A percentile compares a stretch with the other conserved stretches of the same genome.
phyloP scores from a whole-genome alignment of 2,329 filamentous ascomycete genomes.

The Penicillium psychrosexuale region DNA sequence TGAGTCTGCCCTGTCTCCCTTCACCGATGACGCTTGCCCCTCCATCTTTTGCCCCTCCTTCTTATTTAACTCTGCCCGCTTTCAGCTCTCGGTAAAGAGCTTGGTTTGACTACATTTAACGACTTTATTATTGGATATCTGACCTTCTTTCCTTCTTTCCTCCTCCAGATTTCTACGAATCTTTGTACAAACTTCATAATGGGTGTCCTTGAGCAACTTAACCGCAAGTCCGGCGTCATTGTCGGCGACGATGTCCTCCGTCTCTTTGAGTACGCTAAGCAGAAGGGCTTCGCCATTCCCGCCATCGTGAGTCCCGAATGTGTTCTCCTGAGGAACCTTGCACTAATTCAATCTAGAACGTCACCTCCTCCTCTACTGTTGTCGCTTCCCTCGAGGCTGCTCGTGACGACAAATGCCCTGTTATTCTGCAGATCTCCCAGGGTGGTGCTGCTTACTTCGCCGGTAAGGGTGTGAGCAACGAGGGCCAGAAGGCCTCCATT shows the following conservation, averaged over 20 bases:
- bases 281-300: conserved; percentile 84
- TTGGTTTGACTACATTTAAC: conserved; percentile 3
- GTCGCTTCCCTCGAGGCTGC: conserved; percentile 91
- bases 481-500: conserved; percentile 82
- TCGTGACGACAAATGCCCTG: conserved; percentile 82
- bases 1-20: conserved; percentile 27
- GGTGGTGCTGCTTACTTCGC: conserved; percentile 92
- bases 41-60: conserved; percentile 21
- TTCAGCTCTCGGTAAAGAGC: conserved; percentile 24
- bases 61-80: conserved; percentile 24
- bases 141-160: conserved; percentile 3
- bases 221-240: conserved; percentile 64
- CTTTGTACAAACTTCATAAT: conserved; percentile 29
- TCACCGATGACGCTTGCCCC: conserved; percentile 29
- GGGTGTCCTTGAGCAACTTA: conserved; percentile 55
- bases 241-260: conserved; percentile 63
- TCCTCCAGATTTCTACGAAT: conserved; percentile 7
- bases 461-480: conserved; percentile 81
- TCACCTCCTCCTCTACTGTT: conserved; percentile 85
- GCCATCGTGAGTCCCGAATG: conserved; percentile 59
- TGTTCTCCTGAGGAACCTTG: not conserved
- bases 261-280: conserved; percentile 86
- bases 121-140: conserved; percentile 13
- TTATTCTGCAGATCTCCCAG: conserved; percentile 91
- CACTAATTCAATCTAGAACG: conserved; percentile 56